Percentiles rank a stretch among this genome's conserved stretches.
phyloP scores from a whole-genome alignment of 2,329 filamentous ascomycete species.

The Alternaria tenuissima region DNA sequence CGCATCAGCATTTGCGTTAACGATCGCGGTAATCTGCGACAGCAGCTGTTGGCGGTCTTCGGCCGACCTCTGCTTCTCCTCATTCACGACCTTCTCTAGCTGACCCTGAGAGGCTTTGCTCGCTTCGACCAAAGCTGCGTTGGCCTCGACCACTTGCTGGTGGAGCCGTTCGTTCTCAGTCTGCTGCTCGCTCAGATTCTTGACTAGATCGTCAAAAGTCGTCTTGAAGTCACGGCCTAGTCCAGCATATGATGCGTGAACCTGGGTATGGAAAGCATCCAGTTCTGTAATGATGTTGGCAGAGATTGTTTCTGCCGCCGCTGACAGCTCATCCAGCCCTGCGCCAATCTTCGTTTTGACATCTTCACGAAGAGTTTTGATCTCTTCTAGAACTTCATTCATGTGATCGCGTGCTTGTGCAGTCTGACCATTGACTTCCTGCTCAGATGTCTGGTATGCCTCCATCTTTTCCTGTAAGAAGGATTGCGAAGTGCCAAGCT shows the following conservation, averaged over 20 bases:
- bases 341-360: conserved; percentile 87
- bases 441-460: conserved; percentile 72
- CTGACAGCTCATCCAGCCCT: conserved; percentile 82
- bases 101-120: conserved; percentile 71
- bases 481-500: conserved; percentile 73
- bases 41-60: conserved; percentile 78
- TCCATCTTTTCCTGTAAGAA: conserved; percentile 75
- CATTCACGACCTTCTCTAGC: conserved; percentile 74
- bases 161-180: conserved; percentile 77
- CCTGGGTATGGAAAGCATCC: conserved; percentile 78
- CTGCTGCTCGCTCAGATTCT: conserved; percentile 78
- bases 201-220: conserved; percentile 82
- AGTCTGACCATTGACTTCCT: conserved; percentile 73
- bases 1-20: conserved; percentile 75
- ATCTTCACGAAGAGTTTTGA: conserved; percentile 85
- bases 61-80: conserved; percentile 77
- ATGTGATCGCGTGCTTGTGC: conserved; percentile 79
- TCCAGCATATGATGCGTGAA: conserved; percentile 83
- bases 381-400: conserved; percentile 90
- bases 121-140: conserved; percentile 71
- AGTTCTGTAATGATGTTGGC: conserved; percentile 89
- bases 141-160: conserved; percentile 74
- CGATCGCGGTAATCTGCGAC: conserved; percentile 76
- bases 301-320: conserved; percentile 86
- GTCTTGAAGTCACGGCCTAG: conserved; percentile 86